phyloP scores from a whole-genome alignment of 2,329 filamentous ascomycete genomes.

The Arthroderma sp. region DNA sequence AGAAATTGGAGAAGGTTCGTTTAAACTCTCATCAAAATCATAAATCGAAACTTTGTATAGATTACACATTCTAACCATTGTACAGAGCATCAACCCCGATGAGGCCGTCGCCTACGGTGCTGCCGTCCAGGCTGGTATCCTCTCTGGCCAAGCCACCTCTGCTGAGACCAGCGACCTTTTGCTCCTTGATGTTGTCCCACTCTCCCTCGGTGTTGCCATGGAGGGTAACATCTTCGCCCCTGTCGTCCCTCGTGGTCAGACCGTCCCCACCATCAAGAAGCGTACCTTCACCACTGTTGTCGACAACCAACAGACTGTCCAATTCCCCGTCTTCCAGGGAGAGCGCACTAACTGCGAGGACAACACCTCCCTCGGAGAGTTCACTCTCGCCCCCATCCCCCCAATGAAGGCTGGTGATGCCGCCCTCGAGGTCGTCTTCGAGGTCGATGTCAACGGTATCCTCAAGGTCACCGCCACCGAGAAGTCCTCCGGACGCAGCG shows the following conservation, averaged over 20 bases:
- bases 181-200: constrained; percentile 87
- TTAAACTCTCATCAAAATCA: background rate
- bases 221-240: constrained; percentile 98
- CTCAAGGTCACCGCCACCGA: constrained; percentile 98
- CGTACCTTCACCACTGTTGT: constrained; percentile 67
- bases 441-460: constrained; percentile 99
- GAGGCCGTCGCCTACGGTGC: constrained; percentile 99
- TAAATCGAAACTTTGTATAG: background rate
- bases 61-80: constrained; percentile 6
- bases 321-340: constrained; percentile 91
- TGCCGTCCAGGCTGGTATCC: constrained; percentile 95
- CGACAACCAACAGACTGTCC: constrained; percentile 61
- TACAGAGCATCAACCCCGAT: constrained; percentile 86
- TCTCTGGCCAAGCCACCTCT: constrained; percentile 93
- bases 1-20: constrained; percentile 88
- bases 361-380: constrained; percentile 96
- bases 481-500: constrained; percentile 93
- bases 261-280: constrained; percentile 73
- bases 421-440: constrained; percentile 94
- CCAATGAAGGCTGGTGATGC: constrained; percentile 87
- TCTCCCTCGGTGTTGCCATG: constrained; percentile 98
- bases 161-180: constrained; percentile 90
- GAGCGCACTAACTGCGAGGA: constrained; percentile 97
- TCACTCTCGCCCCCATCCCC: constrained; percentile 80
- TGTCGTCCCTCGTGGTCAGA: constrained; percentile 68